Percentiles rank a stretch among this genome's conserved stretches.
These are phyloP conservation scores for Fusarium sp. DNA, from an alignment of 2,329 filamentous ascomycete species.

Conservation along the genomic window DNA sequence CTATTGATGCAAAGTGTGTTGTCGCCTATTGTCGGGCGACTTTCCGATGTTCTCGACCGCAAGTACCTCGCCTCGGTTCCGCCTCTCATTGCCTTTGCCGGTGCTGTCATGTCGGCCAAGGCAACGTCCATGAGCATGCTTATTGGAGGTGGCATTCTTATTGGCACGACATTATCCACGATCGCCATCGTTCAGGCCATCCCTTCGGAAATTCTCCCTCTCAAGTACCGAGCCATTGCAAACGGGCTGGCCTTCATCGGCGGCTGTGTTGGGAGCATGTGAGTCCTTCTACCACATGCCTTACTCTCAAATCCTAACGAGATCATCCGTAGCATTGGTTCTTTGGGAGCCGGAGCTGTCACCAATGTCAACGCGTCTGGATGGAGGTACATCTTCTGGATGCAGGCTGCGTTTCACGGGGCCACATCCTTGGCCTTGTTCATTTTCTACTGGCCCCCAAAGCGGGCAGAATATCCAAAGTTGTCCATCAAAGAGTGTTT, in stretches of 20 bases:
- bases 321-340: conserved; percentile 5
- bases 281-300: neutral
- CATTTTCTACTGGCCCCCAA: conserved; percentile 16
- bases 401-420: conserved; percentile 17
- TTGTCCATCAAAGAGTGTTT: conserved; percentile 11
- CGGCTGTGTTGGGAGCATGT: conserved; percentile 15
- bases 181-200: conserved; percentile 19
- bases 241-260: conserved; percentile 20
- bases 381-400: conserved; percentile 24
- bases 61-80: conserved; percentile 21
- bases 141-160: conserved; percentile 13
- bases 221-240: conserved; percentile 19
- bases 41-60: conserved; percentile 22
- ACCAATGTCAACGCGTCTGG: conserved; percentile 14
- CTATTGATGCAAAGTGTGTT: conserved; percentile 18
- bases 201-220: conserved; percentile 18
- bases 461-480: conserved; percentile 13
- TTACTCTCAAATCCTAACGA: neutral
- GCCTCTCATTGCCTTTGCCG: conserved; percentile 17
- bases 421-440: conserved; percentile 11
- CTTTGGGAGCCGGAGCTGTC: conserved; percentile 14
- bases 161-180: conserved; percentile 15
- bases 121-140: conserved; percentile 18
- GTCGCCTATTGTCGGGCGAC: conserved; percentile 15
- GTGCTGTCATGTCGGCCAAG: conserved; percentile 17